Base-by-base conservation (phyloP, 768 basidiomycete genomes). In the Leccinum barrowsii region DNA sequence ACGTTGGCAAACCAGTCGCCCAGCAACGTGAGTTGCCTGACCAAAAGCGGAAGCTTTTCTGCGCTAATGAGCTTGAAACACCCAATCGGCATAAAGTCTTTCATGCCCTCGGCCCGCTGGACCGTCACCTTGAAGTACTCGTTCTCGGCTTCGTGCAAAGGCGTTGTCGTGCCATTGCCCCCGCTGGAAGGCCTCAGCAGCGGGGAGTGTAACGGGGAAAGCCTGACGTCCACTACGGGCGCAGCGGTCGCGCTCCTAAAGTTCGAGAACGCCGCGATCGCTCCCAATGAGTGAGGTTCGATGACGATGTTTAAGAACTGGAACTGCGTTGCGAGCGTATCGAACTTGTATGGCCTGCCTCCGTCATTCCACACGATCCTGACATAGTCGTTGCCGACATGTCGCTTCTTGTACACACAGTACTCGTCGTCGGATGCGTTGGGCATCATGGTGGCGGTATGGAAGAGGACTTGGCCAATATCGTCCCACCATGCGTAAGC, bases 401-500 rank as follows among this genome's bases (percentile, higher is more conserved):
- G 92, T 37, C 89, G 80, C 73, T 98, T 98, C 79, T 99, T 99
- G 78, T 86, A 81, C 61, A 83, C 86, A 64, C 82, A 86, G 51
- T 83, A 80, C 2, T 84, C 84, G 71, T 94, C 92, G 55, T 85
- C 73, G 7, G 74, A 62, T 49, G 78, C 79, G 55, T 86, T 89
- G 4, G 97, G 97, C 96, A 98, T 98, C 79, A 99, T 87, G 2
- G 97, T 98, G 8, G 96, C 91, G 3, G 94, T 89, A 73, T 98
- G 97, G 71, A 91, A 99, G 55, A 98, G 81, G 60, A 97, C 85
- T 70, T 98, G 95, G 4, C 90, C 86, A 52, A 98, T 94, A 67
- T 98, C 94, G 71, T 98, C 94, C 92, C 95, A 97, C 95, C 96
- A 99, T 0, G 95, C 94, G 69, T 98, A 98, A 0, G 96, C 92